These are phyloP conservation scores for Heritiera littoralis DNA, from an alignment of 345 rosid species.

Conservation along the genomic window DNA sequence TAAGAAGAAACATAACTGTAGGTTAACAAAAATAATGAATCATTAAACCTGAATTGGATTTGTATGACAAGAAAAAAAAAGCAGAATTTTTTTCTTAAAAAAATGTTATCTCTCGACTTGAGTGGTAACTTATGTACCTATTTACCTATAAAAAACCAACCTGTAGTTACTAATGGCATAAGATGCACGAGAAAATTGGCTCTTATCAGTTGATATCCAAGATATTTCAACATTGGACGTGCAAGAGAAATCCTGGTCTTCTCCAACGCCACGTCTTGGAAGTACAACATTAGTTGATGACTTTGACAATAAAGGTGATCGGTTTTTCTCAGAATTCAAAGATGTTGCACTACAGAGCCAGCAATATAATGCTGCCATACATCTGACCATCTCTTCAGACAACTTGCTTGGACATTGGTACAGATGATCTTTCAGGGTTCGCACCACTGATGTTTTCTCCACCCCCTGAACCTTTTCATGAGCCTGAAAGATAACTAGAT, in stretches of 20 bases:
- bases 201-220: constrained; percentile 67
- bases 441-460: constrained; percentile 43
- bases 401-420: constrained; percentile 81
- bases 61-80: background rate
- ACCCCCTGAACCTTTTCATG: constrained; percentile 29
- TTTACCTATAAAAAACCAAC: constrained; percentile 32
- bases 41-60: background rate
- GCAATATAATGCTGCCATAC: constrained; percentile 83
- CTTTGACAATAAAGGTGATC: constrained; percentile 57
- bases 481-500: constrained; percentile 34
- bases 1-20: background rate
- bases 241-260: constrained; percentile 64
- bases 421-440: constrained; percentile 78
- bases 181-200: constrained; percentile 65
- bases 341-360: constrained; percentile 65
- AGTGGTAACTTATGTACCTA: background rate
- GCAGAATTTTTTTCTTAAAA: background rate
- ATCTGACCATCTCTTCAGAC: constrained; percentile 90
- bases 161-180: constrained; percentile 75
- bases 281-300: constrained; percentile 65
- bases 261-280: constrained; percentile 48
- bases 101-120: background rate
- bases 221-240: constrained; percentile 74
- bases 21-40: background rate
- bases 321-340: constrained; percentile 39